Percentiles rank a stretch among this genome's conserved stretches.
Conservation (phyloP, 78 protist species). For the Planoprotostelium fungivorum region DNA sequence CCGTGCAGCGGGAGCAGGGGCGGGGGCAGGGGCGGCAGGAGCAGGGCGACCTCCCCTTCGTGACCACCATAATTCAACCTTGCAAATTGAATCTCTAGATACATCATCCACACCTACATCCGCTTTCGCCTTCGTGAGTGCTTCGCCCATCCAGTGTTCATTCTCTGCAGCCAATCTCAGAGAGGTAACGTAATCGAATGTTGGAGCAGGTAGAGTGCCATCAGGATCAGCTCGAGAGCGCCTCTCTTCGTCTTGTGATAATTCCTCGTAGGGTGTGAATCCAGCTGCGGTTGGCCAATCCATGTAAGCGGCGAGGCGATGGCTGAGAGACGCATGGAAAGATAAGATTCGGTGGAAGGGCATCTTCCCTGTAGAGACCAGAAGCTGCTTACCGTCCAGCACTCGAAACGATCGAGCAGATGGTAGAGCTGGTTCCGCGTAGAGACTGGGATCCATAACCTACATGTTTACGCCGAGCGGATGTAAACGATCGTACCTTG, state of each 20-base stretch:
- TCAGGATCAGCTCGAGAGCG: background rate
- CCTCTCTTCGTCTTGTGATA: background rate
- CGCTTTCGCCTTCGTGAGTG: background rate
- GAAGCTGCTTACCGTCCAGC: background rate
- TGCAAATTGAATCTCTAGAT: background rate
- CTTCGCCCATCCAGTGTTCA: background rate
- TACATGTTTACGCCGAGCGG: too few relatives aligned
- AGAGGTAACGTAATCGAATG: background rate
- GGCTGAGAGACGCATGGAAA: slow-evolving; percentile 2
- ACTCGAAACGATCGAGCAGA: too few relatives aligned
- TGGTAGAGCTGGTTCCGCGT: too few relatives aligned
- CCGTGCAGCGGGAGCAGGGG: background rate
- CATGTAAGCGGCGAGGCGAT: background rate
- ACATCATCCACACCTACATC: background rate
- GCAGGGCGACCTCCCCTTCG: background rate
- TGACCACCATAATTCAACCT: background rate
- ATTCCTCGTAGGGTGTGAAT: background rate
- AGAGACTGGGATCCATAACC: too few relatives aligned
- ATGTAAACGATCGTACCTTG: too few relatives aligned
- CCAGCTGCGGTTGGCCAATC: background rate
- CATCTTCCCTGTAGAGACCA: background rate
- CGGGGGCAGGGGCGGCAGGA: background rate
- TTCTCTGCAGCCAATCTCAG: background rate
- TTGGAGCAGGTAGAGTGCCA: background rate
- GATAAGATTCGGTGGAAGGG: background rate